A percentile compares a stretch with the other conserved stretches of the same genome.
Conservation (phyloP, 31 red algal species). For the Porphyra umbilicalis region DNA sequence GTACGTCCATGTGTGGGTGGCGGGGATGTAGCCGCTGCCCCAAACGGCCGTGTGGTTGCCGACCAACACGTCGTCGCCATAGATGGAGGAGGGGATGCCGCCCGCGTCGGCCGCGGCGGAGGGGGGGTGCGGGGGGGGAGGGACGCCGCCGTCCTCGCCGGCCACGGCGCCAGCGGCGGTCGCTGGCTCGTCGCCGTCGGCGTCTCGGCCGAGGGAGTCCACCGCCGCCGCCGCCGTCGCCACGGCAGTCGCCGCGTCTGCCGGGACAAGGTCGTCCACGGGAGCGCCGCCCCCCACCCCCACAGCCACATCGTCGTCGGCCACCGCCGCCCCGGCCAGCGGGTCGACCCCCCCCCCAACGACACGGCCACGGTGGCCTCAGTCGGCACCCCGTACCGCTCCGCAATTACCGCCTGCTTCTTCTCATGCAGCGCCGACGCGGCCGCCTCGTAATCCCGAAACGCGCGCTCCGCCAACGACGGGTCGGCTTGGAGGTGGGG, state of each 20-base stretch:
- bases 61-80: constrained; percentile 72
- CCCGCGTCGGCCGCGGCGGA: neutral
- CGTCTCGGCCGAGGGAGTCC: neutral
- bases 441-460: constrained; percentile 55
- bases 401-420: constrained; percentile 41
- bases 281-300: constrained; percentile 6
- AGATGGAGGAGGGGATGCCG: constrained; percentile 7
- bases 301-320: constrained; percentile 35
- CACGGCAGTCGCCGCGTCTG: neutral
- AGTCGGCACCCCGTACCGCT: constrained; percentile 61
- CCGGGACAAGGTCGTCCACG: constrained; percentile 3
- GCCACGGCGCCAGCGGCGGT: too few relatives aligned
- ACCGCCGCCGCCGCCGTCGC: neutral
- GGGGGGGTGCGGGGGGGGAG: neutral
- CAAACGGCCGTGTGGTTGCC: constrained; percentile 68
- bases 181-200: too few relatives aligned
- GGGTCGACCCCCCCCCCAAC: constrained; percentile 17
- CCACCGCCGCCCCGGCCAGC: constrained; percentile 39
- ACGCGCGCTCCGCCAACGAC: constrained; percentile 64
- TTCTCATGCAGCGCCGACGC: constrained; percentile 45
- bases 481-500: constrained; percentile 81
- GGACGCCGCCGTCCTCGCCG: neutral
- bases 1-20: constrained; percentile 50
- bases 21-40: constrained; percentile 60
- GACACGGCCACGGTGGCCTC: constrained; percentile 31